phyloP scores from a whole-genome alignment of 805 yeast species.

The Saccharomycopsis sp. region DNA sequence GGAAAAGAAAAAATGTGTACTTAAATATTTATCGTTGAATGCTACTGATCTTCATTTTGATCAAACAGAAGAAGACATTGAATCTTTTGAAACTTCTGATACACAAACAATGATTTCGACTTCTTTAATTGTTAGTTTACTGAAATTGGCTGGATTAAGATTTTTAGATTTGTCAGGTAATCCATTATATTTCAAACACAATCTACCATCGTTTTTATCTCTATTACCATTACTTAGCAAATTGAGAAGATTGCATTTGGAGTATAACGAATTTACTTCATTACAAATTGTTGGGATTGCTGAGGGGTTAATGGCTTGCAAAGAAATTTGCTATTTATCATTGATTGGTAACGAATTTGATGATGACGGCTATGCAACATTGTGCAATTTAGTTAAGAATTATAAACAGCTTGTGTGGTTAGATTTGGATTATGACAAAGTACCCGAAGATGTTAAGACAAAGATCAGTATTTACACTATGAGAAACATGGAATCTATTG shows the following conservation, averaged over 20 bases:
- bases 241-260: conserved; percentile 62
- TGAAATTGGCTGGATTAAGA: conserved; percentile 50
- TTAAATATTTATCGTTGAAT: conserved; percentile 19
- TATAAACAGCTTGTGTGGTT: conserved; percentile 57
- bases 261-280: conserved; percentile 53
- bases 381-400: conserved; percentile 36
- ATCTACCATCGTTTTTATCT: conserved; percentile 12
- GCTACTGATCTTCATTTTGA: conserved; percentile 1
- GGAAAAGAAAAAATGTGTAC: conserved; percentile 14
- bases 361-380: conserved; percentile 55
- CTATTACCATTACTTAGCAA: conserved; percentile 59
- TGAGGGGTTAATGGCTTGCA: conserved; percentile 65
- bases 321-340: conserved; percentile 57
- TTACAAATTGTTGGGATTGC: conserved; percentile 56
- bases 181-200: conserved; percentile 45
- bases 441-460: conserved; percentile 55
- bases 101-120: no score
- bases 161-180: conserved; percentile 78
- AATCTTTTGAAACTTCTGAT: background rate
- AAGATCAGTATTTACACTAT: conserved; percentile 70
- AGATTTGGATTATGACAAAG: conserved; percentile 53
- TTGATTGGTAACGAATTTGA: conserved; percentile 61
- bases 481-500: conserved; percentile 65
- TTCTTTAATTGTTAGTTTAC: conserved; percentile 38
- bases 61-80: background rate